phyloP scores from a whole-genome alignment of 2,329 filamentous ascomycete genomes.

The Plectosphaerella cucumerina region DNA sequence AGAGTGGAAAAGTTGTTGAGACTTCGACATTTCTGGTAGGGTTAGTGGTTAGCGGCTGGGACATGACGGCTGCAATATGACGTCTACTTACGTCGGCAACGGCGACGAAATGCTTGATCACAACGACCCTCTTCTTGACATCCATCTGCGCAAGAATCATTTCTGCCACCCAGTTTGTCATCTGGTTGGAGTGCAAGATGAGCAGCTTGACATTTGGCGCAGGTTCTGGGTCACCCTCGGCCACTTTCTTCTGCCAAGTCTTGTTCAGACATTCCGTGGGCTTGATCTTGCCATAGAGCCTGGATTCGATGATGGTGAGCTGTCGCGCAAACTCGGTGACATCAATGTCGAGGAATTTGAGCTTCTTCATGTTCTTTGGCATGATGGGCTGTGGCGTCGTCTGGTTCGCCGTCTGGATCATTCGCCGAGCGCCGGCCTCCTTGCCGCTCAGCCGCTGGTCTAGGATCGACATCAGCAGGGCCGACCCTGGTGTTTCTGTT shows the following conservation, averaged over 20 bases:
- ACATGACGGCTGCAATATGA: too few species aligned
- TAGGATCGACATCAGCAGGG: slow-evolving; percentile 77
- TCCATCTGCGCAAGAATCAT: slow-evolving; percentile 96
- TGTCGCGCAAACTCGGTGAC: slow-evolving; percentile 95
- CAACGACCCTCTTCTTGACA: slow-evolving; percentile 91
- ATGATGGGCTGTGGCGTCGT: slow-evolving; percentile 84
- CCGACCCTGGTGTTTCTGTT: slow-evolving; percentile 86
- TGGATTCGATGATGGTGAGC: slow-evolving; percentile 93
- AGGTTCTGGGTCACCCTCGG: slow-evolving; percentile 75
- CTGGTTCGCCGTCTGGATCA: slow-evolving; percentile 81
- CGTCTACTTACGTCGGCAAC: slow-evolving; percentile 78
- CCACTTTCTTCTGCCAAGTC: slow-evolving; percentile 96
- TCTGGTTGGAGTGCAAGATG: slow-evolving; percentile 95
- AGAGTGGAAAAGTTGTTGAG: slow-evolving; percentile 97
- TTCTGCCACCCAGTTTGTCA: slow-evolving; percentile 99
- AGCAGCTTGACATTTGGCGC: slow-evolving; percentile 93
- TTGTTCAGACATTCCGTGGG: slow-evolving; percentile 96
- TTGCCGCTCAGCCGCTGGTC: slow-evolving; percentile 87
- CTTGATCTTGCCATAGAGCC: slow-evolving; percentile 91
- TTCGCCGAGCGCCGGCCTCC: slow-evolving; percentile 77
- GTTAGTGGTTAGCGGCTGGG: background rate
- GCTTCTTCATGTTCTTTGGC: slow-evolving; percentile 98
- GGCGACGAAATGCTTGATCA: slow-evolving; percentile 97
- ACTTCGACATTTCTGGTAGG: slow-evolving; percentile 75
- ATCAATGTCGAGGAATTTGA: slow-evolving; percentile 97